Base-by-base conservation (phyloP, 345 rosid species). In the Aethionema arabicum region DNA sequence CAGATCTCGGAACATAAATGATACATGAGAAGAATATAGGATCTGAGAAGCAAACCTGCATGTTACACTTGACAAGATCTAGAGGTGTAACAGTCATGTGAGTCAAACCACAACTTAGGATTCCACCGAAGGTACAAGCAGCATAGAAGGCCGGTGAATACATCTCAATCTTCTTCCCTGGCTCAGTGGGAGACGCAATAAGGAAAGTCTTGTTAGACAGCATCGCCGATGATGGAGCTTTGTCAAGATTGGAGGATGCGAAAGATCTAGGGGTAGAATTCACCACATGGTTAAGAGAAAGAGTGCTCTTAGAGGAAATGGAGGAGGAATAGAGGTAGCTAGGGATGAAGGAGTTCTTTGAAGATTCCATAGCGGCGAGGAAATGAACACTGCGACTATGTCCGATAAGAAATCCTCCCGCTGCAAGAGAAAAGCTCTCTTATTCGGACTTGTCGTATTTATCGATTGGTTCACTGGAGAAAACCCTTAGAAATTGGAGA, bases 31-130 rank as follows among this genome's bases (percentile, higher is more conserved):
- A 64, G 41, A 32, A 51, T 0, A 46, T 4, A 21, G 21, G 72
- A 66, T 73, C 33, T 5, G 42, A 51, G 43, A 21, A 21, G 39
- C 4, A 11, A 21, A 82, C 90, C 90, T 82, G 90, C 87, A 84
- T 84, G 63, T 84, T 84, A 61, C 90, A 82, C 78, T 84, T 84
- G 78, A 84, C 85, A 36, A 82, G 87, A 55, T 84, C 90, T 52
- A 84, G 90, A 68, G 90, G 90, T 32, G 90, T 84, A 59, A 82
- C 80, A 52, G 82, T 16, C 83, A 37, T 84, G 68, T 84, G 90
- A 55, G 87, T 84, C 40, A 78, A 80, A 39, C 90, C 87, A 46
- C 87, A 85, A 74, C 88, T 74, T 64, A 75, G 62, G 16, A 80
- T 73, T 6, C 92, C 92, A 11, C 89, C 89, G 30, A 66, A 73